phyloP scores from a whole-genome alignment of 306 rosid genomes.

The Adenanthera pavonina region DNA sequence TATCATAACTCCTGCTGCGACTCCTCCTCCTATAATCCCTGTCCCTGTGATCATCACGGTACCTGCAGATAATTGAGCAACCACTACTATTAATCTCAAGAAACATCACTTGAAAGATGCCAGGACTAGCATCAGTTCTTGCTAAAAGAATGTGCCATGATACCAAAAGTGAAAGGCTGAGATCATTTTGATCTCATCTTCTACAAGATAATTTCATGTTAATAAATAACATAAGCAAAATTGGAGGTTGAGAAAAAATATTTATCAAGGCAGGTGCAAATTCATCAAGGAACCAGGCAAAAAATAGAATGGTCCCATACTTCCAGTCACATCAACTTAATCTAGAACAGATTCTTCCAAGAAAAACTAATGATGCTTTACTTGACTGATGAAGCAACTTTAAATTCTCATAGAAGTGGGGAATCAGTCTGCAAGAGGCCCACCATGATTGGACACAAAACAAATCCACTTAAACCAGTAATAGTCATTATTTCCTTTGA shows the following conservation, averaged over 20 bases:
- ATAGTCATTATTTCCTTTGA: neutral
- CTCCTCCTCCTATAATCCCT: constrained; percentile 69
- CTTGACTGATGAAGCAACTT: neutral
- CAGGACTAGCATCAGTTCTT: constrained; percentile 15
- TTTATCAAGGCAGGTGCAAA: neutral
- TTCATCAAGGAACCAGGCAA: neutral
- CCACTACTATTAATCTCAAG: constrained; percentile 7
- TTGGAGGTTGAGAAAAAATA: neutral
- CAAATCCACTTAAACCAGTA: neutral
- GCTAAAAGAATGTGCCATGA: neutral
- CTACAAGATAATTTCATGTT: neutral
- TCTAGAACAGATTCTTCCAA: neutral
- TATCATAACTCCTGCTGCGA: constrained; percentile 78
- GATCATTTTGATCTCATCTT: neutral
- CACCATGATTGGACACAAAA: neutral
- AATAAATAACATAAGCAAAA: neutral
- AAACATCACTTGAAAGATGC: neutral
- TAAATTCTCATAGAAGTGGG: neutral
- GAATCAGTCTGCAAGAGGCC: neutral
- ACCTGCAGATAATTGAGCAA: constrained; percentile 41
- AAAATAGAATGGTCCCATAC: neutral
- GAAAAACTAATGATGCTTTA: neutral
- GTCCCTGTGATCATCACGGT: constrained; percentile 67
- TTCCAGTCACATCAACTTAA: neutral
- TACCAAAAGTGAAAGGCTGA: neutral